Evolutionary conservation across 1,284 basidiomycete species (phyloP), one percentile per base, ranked within the genome.

Genomic region (Melampsora occidentalis): DNA sequence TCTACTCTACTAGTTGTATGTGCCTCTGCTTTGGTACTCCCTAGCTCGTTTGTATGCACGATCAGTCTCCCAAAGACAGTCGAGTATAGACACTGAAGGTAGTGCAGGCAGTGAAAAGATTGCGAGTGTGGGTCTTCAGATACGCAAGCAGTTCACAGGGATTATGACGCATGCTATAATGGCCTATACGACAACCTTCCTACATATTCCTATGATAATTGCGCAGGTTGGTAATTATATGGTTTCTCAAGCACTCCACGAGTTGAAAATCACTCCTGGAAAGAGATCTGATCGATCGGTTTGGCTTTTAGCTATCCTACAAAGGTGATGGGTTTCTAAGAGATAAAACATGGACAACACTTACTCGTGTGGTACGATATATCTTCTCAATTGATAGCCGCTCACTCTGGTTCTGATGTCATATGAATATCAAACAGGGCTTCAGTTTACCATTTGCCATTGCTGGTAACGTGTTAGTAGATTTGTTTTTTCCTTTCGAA

Each of bases 11-110:
- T 14, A 57, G 53, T 5, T 28, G 1, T 57, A 57, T 57, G 25
- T 57, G 6, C 53, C 53, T n/a, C 14, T 57, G 14, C 53, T 57
- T 28, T 2, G 5, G 7, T 57, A n/a, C 18, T 57, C 53, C 6
- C 25, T 57, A 28, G 25, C 10, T 57, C 20, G 53, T 6, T 28
- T 57, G 14, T 57, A 57, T 57, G 18, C 9, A 5, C 53, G 53
- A 57, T 57, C 53, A 22, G 53, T 57, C 5, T 57, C 53, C 53
- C 53, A 57, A 57, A 57, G 22, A n/a, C 6, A 57, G n/a, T 57
- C 22, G 25, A n/a, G 5, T n/a, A 7, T 5, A 6, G 53, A 7
- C 6, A 20, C 53, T 7, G 6, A 5, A 42, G 10, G 39, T 12
- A 20, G 53, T 57, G n/a, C 4, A n/a, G 53, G 4, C 7, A 20